A percentile compares a stretch with the other conserved stretches of the same genome.
Evolutionary conservation across 305 asterid species (phyloP).

Genomic region (Solanum hybrid): DNA sequence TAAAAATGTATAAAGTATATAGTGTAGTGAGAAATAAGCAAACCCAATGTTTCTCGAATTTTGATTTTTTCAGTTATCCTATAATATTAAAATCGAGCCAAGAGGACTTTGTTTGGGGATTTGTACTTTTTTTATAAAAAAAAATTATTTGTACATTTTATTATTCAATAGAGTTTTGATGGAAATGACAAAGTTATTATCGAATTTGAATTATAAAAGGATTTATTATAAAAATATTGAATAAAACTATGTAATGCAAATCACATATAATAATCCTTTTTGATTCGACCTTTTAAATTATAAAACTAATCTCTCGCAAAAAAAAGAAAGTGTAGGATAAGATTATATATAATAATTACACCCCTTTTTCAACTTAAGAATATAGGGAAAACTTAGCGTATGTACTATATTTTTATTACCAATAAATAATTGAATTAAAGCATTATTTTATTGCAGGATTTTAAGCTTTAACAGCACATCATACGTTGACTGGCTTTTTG

Average conservation of each 20-base stretch:
- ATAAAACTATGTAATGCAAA: background rate
- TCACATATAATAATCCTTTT: background rate
- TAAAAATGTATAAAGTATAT: background rate
- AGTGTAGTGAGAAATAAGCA: background rate
- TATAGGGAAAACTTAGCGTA: too few relatives aligned
- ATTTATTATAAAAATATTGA: background rate
- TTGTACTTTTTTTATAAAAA: background rate
- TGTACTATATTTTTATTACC: too few relatives aligned
- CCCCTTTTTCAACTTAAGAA: too few relatives aligned
- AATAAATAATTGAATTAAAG: too few relatives aligned
- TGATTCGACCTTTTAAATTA: background rate
- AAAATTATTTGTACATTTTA: background rate
- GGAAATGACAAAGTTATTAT: background rate
- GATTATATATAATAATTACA: too few relatives aligned
- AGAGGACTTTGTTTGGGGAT: background rate
- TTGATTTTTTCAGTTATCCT: background rate
- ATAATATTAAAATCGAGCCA: background rate
- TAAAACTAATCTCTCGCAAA: background rate
- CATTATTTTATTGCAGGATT: too few relatives aligned
- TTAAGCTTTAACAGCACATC: constrained; percentile 13
- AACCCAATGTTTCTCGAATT: constrained; percentile 5
- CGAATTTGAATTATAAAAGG: background rate
- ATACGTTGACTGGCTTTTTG: constrained; percentile 6
- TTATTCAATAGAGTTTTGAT: background rate
- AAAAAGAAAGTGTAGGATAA: background rate